Evolutionary conservation across 2,329 filamentous ascomycete species (phyloP), one percentile per base, ranked within the genome.

Genomic region (Scedosporium boydii): DNA sequence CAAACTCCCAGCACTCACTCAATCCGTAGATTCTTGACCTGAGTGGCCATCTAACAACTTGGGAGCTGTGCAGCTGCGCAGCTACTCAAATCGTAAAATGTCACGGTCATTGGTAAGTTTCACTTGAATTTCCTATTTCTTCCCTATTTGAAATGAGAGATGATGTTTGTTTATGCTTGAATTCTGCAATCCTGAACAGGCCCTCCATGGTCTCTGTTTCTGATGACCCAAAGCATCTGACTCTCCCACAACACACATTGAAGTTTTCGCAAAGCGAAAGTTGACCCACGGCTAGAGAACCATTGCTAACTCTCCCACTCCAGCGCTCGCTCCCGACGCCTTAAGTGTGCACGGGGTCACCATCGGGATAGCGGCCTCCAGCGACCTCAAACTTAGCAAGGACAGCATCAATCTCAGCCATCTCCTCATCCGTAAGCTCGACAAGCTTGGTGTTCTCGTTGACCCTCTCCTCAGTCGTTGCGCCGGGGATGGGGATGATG

Each of bases 401-500:
- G 9, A 82, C 77, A 16, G 68, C 67, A 58, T 84, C 79, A 59
- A 87, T 80, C 65, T 78, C 76, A 5, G 68, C 69, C 70, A 84
- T 69, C 65, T 87, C 84, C 4, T 76, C 76, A 2, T 78, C 74
- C 1, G 74, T 78, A 56, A 87, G 69, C 1, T 79, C 73, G 4
- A 85, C 74, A 42, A 75, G 66, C 64, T 76, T 79, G 38, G 77
- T 73, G 67, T 90, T 90, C 76, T 89, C 87, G n/a, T 75, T 68
- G 10, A 89, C 78, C 23, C 86, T 77, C 44, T 75, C 78, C 9
- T 74, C 75, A 4, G 78, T 84, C 0, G 82, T 83, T 7, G 87
- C 82, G 2, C 87, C 87, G 0, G 87, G 87, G 64, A 90, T 88
- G 5, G 87, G 86, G 59, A 90, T 82, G 64, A 89, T 82, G 16